Conservation (phyloP, 2,329 filamentous ascomycete genomes). For the Furcasterigmium sp. region DNA sequence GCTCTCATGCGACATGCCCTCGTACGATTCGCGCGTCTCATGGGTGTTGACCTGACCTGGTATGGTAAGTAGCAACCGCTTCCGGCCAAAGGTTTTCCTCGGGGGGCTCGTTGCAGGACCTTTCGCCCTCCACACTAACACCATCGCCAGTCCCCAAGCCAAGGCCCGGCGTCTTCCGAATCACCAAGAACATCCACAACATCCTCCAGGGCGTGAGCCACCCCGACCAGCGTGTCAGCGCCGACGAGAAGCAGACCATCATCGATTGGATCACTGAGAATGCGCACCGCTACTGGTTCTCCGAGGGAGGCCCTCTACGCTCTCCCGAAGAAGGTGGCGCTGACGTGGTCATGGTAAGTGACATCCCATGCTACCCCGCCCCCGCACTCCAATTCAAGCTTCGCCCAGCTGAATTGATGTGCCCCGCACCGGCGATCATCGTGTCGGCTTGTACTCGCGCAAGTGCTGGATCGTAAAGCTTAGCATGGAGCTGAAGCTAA, state of each 20-base stretch:
- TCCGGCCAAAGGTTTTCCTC: background rate
- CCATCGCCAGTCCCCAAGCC: conserved; percentile 62
- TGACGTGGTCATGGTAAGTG: conserved; percentile 61
- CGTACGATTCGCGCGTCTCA: conserved; percentile 61
- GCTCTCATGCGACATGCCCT: conserved; percentile 78
- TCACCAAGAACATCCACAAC: conserved; percentile 86
- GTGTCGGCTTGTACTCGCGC: too few relatives aligned
- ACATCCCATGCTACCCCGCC: conserved; percentile 4
- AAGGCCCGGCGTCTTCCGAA: conserved; percentile 71
- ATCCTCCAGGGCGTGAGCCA: conserved; percentile 75
- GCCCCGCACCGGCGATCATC: too few relatives aligned
- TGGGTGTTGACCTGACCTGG: conserved; percentile 70
- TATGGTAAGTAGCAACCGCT: conserved; percentile 42
- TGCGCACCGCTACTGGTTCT: conserved; percentile 69
- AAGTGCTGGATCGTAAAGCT: too few relatives aligned
- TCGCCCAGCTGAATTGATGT: background rate
- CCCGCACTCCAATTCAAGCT: background rate
- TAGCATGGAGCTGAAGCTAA: too few relatives aligned
- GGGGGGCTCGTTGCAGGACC: too few relatives aligned
- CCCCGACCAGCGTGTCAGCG: conserved; percentile 57
- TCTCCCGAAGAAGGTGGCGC: conserved; percentile 64
- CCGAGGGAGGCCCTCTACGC: conserved; percentile 60
- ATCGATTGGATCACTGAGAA: conserved; percentile 70
- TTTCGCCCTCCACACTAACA: conserved; percentile 5
- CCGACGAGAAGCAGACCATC: conserved; percentile 57